Evolutionary conservation across 108 stramenopile species (phyloP).

Genomic region (Skeletonema menzelii): DNA sequence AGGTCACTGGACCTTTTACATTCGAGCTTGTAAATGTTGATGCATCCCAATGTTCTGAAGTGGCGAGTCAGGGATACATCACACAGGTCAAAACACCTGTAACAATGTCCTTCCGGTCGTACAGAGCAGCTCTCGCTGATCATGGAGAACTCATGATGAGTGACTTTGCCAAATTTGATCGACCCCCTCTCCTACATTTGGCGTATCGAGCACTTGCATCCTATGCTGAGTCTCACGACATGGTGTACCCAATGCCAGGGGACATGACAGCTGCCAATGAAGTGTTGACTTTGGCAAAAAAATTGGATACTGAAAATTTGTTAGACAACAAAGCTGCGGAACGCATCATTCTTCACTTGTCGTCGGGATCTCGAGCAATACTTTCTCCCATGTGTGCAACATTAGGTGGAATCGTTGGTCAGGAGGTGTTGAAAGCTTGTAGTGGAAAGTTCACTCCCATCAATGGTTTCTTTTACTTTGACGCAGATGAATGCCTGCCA

Average conservation of each 20-base stretch:
- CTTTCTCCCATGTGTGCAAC: constrained; percentile 96
- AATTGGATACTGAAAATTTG: constrained; percentile 53
- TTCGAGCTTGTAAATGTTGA: constrained; percentile 86
- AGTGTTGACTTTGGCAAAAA: constrained; percentile 75
- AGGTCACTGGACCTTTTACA: constrained; percentile 90
- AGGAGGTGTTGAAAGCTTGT: constrained; percentile 99
- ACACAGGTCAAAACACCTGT: constrained; percentile 93
- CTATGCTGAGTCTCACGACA: constrained; percentile 51
- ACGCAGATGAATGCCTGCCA: constrained; percentile 94
- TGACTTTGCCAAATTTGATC: constrained; percentile 98
- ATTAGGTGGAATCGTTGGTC: constrained; percentile 97
- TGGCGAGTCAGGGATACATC: constrained; percentile 89
- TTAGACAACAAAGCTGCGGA: constrained; percentile 47
- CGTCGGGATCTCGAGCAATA: constrained; percentile 81
- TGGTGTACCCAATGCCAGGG: constrained; percentile 82
- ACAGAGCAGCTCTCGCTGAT: constrained; percentile 71
- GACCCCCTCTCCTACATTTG: constrained; percentile 86
- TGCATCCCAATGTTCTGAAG: constrained; percentile 38
- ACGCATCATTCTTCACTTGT: constrained; percentile 73
- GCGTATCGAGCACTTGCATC: constrained; percentile 85
- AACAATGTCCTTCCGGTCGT: constrained; percentile 83
- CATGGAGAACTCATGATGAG: constrained; percentile 92
- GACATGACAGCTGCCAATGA: constrained; percentile 66
- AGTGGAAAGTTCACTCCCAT: constrained; percentile 98
- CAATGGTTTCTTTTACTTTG: constrained; percentile 96